Conservation (phyloP, 768 basidiomycete species). For the Rhizopogon roseolus region DNA sequence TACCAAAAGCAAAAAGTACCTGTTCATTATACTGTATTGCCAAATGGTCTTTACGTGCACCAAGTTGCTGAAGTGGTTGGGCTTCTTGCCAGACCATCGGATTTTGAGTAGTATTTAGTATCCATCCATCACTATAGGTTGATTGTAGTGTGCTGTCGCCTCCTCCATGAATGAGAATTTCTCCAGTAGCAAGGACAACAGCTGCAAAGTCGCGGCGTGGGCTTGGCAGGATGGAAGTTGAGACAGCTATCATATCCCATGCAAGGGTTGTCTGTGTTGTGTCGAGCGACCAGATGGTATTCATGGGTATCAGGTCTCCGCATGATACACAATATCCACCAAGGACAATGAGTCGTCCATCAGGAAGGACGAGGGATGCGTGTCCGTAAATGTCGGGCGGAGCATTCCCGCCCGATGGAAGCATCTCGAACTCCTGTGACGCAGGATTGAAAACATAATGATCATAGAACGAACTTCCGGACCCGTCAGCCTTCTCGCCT, state of each 20-base stretch:
- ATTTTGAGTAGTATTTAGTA: conserved; percentile 51
- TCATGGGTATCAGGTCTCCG: conserved; percentile 48
- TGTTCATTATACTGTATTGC: conserved; percentile 55
- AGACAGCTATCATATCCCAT: conserved; percentile 47
- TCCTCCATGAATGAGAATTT: conserved; percentile 77
- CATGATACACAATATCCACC: conserved; percentile 62
- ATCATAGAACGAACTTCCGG: conserved; percentile 54
- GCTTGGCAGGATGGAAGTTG: conserved; percentile 39
- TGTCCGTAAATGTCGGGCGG: conserved; percentile 76
- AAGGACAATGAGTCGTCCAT: conserved; percentile 67
- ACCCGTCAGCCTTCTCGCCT: conserved; percentile 80
- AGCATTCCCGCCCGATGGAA: conserved; percentile 45
- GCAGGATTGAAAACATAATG: conserved; percentile 59
- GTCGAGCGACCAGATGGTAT: conserved; percentile 60
- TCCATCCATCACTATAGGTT: conserved; percentile 65
- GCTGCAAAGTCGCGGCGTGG: conserved; percentile 65
- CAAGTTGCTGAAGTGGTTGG: conserved; percentile 49
- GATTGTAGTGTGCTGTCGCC: conserved; percentile 50
- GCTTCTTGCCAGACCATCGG: conserved; percentile 60
- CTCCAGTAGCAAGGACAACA: conserved; percentile 43
- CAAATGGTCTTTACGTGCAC: conserved; percentile 68
- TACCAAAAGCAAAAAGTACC: conserved; percentile 78
- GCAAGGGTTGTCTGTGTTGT: conserved; percentile 37
- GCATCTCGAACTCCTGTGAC: conserved; percentile 43
- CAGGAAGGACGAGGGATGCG: conserved; percentile 58